phyloP scores from a whole-genome alignment of 2,329 filamentous ascomycete species.

The Diatrype stigma region DNA sequence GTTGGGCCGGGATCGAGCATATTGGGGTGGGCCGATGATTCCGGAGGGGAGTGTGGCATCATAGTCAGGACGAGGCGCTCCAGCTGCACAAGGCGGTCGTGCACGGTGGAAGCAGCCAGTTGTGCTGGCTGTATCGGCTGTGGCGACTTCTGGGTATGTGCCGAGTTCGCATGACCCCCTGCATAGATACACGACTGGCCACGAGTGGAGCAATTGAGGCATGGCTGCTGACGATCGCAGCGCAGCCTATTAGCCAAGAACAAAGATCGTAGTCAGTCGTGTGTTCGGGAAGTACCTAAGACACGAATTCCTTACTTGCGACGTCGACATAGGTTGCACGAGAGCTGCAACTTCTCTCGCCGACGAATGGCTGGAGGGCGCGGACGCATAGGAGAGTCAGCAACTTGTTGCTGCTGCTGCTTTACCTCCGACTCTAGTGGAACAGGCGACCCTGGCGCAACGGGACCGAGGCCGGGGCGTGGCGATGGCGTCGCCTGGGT shows the following conservation, averaged over 20 bases:
- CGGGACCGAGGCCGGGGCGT: too few relatives aligned
- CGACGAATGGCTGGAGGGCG: conserved; percentile 18
- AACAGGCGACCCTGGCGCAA: too few relatives aligned
- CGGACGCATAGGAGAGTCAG: conserved; percentile 2
- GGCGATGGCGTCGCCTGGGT: too few relatives aligned
- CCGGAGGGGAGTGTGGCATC: conserved; percentile 15
- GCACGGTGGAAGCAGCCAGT: conserved; percentile 4
- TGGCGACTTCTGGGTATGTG: background rate
- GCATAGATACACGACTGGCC: conserved; percentile 18
- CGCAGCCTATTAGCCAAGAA: conserved; percentile 7
- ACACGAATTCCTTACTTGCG: conserved; percentile 22
- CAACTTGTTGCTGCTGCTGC: too few relatives aligned
- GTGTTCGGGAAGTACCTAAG: conserved; percentile 1
- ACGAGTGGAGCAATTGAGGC: conserved; percentile 12
- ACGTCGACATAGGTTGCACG: conserved; percentile 24
- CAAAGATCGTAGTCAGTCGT: conserved; percentile 3
- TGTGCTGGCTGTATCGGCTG: conserved; percentile 6
- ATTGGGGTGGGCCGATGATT: background rate
- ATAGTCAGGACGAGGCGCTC: conserved; percentile 27
- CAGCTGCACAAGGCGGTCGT: conserved; percentile 24
- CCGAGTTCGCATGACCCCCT: background rate
- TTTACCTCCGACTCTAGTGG: too few relatives aligned
- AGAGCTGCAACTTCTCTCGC: conserved; percentile 28
- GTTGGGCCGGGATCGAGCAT: background rate
- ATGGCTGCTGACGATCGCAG: conserved; percentile 19